Base-by-base conservation (phyloP, 257 asterid species). In the Coffea eugenioides region DNA sequence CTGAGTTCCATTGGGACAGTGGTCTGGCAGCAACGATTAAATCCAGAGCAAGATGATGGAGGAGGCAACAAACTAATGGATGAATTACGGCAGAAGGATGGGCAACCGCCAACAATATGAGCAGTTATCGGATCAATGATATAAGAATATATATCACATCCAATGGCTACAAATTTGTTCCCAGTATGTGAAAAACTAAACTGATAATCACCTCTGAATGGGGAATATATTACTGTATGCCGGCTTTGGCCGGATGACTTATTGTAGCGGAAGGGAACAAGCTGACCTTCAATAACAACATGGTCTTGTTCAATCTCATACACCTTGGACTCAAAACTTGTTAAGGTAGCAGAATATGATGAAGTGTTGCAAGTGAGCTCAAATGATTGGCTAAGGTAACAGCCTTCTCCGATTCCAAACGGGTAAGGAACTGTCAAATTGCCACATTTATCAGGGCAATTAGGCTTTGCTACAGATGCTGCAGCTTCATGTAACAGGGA, bases 101-200 rank as follows among this genome's bases (percentile, higher is more conserved):
- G 34, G 34, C 34, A 31, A 31, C 34, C 34, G 34, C 34, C 34
- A 31, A 31, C 34, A 31, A 31, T 31, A 31, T 31, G 34, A 31
- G 34, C 69, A 1, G 73, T 78, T 20, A 74, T 75, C 1, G 0
- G 11, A 59, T 85, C 83, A 31, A 78, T 75, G 64, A 62, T 43
- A 75, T 80, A 68, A 13, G 86, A 84, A 54, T 64, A 85, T 59
- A 85, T 65, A 21, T 85, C 87, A 67, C 88, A 83, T 0, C 90
- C 87, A 25, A 87, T 69, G n/a, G 78, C 86, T 15, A 85, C 76
- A 0, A 83, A 46, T 23, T 34, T 83, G 41, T 87, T 85, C 64
- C 62, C 57, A 51, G 46, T 77, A 48, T 45, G 73, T 41, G 88
- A 8, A 31, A 78, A 45, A 25, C 76, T 78, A 73, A 48, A 13